Evolutionary conservation across 805 yeast species (phyloP), one percentile per base, ranked within the genome.

Genomic region (Tetrapisispora phaffii): DNA sequence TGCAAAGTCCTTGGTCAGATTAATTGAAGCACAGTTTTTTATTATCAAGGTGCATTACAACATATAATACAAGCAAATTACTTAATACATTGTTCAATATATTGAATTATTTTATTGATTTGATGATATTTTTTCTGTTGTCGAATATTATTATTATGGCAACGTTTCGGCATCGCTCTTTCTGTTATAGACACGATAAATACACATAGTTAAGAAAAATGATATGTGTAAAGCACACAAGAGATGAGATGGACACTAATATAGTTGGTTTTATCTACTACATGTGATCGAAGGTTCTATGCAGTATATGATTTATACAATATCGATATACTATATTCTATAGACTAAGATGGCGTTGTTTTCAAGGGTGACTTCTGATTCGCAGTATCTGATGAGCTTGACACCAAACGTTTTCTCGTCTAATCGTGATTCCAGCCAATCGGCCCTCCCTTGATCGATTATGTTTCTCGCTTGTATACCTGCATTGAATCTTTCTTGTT

Each of bases 381-480:
- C 70, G 3, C 79, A 82, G 57, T 88, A 88, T 47, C 70, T 71
- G 41, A 81, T 72, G 47, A 87, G 58, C 23, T 72, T 67, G 1
- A 72, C 79, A 2, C 67, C 49, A 52, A 63, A 76, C 9, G 15
- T 21, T 0, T 73, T 74, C 0, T 53, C 44, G 13, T 55, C 46
- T 52, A 85, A 53, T 0, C 82, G 79, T 47, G 58, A 55, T 2
- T 70, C 68, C 8, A 56, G 47, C 52, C 54, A 60, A 20, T 46
- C 45, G 7, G 47, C 42, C 47, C 97, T 69, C 17, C 88, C 79
- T 49, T 82, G 81, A 56, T 88, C 97, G 2, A 88, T 70, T 13
- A 86, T 60, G 39, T 88, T 64, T 52, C 96, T 71, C 3, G 89
- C 89, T 51, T 68, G 67, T 20, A 76, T 62, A 0, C 97, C 97